Base-by-base conservation (phyloP, 179 eudicot species). In the Heliamphora pulchella region DNA sequence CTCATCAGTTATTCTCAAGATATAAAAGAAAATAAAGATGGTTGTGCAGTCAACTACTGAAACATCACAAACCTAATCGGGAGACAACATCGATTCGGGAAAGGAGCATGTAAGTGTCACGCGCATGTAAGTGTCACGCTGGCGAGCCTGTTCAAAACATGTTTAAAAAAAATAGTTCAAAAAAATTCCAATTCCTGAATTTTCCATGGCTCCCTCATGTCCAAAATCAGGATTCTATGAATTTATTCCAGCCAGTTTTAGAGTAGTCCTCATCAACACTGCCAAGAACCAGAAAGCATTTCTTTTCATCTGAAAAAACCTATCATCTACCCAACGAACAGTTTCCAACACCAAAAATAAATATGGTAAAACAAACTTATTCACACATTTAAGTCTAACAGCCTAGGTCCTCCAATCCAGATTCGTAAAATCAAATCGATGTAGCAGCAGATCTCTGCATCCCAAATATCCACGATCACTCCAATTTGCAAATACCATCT, bases 31-130 rank as follows among this genome's bases (percentile, higher is more conserved):
- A 46, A n/a, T 31, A 47, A 70, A 18, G 22, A 70, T 71, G 57
- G 74, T 71, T 31, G 18, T 47, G 39, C 51, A 15, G 72, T 17
- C 55, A 71, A 71, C 13, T 71, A 31, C 54, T 47, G 39, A 7
- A 70, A 47, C 41, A 71, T 47, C 50, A 71, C 39, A 71, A 71
- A 48, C 50, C 74, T 70, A 46, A 47, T 71, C 55, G 10, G n/a
- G 14, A 71, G 74, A 39, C 74, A 18, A 51, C 54, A 48, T 47
- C 8, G 14, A 14, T 8, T 47, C 50, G 47, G 4, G 55, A 14
- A 46, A 71, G 74, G 74, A 71, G 13, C 74, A 71, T 71, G 55
- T 14, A 15, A 18, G 39, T 47, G 39, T 8, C 57, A 71, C 15
- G 72, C 44, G 54, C 6, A 22, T 8, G 7, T 70, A 15, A 46